phyloP scores from a whole-genome alignment of 2,329 filamentous ascomycete genomes.

The Penicillium sp. region DNA sequence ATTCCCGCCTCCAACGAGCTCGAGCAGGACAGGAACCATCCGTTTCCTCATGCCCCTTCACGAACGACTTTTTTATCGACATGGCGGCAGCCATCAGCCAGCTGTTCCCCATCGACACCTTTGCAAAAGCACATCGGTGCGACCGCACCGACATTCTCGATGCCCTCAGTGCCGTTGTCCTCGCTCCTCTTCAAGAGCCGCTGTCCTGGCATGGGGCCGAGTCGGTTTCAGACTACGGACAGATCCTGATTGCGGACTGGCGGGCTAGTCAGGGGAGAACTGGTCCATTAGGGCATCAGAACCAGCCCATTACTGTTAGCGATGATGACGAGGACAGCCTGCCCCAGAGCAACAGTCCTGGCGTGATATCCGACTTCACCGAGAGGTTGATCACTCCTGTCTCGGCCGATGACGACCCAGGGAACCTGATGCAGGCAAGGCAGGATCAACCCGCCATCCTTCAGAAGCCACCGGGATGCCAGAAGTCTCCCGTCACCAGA shows the following conservation, averaged over 20 bases:
- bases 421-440: too few species aligned
- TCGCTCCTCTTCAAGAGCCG: slow-evolving; percentile 17
- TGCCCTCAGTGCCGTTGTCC: slow-evolving; percentile 21
- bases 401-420: too few species aligned
- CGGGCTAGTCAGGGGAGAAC: neutral
- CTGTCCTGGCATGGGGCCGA: slow-evolving; percentile 1
- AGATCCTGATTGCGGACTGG: slow-evolving; percentile 9
- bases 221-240: slow-evolving; percentile 5
- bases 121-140: slow-evolving; percentile 26
- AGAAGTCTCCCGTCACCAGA: neutral
- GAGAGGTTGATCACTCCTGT: too few species aligned
- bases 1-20: too few species aligned
- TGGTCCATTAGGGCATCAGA: too few species aligned
- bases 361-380: too few species aligned
- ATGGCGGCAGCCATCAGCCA: slow-evolving; percentile 21
- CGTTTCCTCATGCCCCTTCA: too few species aligned
- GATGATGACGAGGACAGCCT: too few species aligned
- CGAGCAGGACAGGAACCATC: too few species aligned
- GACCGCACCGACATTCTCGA: slow-evolving; percentile 15
- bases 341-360: too few species aligned
- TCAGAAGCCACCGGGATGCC: neutral
- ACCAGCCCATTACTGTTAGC: too few species aligned
- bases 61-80: slow-evolving; percentile 24
- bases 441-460: too few species aligned
- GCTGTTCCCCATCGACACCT: slow-evolving; percentile 25